Conservation (phyloP, 176 grass and related monocot genomes). For the Canna indica region DNA sequence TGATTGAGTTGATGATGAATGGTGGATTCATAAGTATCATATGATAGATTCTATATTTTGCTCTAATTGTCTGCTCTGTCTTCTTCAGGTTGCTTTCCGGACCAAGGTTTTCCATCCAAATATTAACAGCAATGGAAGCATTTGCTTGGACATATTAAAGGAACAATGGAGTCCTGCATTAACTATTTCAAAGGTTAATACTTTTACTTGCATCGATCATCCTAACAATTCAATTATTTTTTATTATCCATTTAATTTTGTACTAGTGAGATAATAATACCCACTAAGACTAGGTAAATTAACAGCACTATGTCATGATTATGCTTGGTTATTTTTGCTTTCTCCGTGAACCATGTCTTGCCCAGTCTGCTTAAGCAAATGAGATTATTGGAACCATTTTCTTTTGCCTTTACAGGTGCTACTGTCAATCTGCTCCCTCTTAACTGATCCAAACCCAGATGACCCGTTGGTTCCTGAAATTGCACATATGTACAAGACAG, state of each 20-base stretch:
- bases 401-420: not conserved
- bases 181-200: conserved; percentile 8
- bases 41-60: not conserved
- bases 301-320: too few relatives aligned
- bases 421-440: conserved; percentile 12
- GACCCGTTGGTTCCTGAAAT: conserved; percentile 16
- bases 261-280: not conserved
- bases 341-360: too few relatives aligned
- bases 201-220: not conserved
- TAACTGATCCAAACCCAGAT: conserved; percentile 19
- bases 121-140: conserved; percentile 17
- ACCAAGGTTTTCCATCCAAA: conserved; percentile 17
- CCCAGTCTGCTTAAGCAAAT: too few relatives aligned
- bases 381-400: not conserved
- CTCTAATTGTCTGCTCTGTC: not conserved
- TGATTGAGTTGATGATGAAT: too few relatives aligned
- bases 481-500: conserved; percentile 15
- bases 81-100: conserved; percentile 16
- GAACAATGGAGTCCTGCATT: conserved; percentile 18
- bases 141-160: conserved; percentile 17
- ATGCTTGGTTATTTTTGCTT: too few relatives aligned
- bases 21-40: not conserved
- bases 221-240: not conserved
- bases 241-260: too few relatives aligned
- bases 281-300: not conserved